Base-by-base conservation (phyloP, 2,329 filamentous ascomycete species). In the Exophiala lecanii-corni region DNA sequence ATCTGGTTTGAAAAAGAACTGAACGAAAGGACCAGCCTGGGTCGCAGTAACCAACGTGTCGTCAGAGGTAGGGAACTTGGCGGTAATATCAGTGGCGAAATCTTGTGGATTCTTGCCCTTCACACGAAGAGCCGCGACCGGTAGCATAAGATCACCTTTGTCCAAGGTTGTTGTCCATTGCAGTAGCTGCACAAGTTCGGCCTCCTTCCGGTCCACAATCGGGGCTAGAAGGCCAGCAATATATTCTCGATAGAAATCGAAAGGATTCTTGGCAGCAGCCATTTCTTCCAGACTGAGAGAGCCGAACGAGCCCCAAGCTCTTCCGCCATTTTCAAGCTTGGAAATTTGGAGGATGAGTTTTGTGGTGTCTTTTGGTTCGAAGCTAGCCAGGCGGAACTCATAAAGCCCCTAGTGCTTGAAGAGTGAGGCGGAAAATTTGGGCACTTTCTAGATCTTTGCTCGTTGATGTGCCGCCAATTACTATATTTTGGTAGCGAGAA, bases 1-100 rank as follows among this genome's bases (percentile, higher is more conserved):
- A 12, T 66, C 62, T 0, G 76, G 70, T 57, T 79, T 78, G 71
- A 82, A 84, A 64, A 82, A 81, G 64, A 85, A 82, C 41, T 76
- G 74, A 9, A 86, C 65, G 50, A 81, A 81, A 7, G 75, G 72
- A 47, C 78, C 80, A 37, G 73, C 70, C 15, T 71, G 39, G 15
- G 35, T 36, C 7, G 38, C 39, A 9, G 45, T 56, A 30, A 48
- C 52, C 5, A 54, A 39, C 71, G 70, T 48, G 72, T 66, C 48
- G 82, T 67, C 19, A 82, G 68, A 19, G 78, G 74, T 36, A 25
- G 75, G 74, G 55, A 81, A 79, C 59, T 77, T 64, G 25, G 74
- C 68, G 15, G 65, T 73, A 47, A 81, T 67, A 56, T 81, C 74
- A 53, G 71, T 64, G 28, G 73, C 71, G 30, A 78, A 65, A 39